Conservation (phyloP, 2,329 filamentous ascomycete species). For the Trichoderma brevicompactum region DNA sequence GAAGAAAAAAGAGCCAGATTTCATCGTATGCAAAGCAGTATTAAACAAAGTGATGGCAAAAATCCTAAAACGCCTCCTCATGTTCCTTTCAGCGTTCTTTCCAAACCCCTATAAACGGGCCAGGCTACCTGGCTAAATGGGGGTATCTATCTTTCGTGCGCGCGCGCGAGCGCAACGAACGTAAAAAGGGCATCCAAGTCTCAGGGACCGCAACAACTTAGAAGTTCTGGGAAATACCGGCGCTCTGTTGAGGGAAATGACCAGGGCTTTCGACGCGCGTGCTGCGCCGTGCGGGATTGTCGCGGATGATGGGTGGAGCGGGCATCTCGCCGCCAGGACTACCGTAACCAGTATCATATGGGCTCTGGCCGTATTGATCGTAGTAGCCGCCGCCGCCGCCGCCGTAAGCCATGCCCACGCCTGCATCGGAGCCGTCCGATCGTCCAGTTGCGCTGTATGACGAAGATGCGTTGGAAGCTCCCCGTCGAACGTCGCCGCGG, state of each 20-base stretch:
- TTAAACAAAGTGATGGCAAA: constrained; percentile 26
- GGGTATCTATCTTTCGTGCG: constrained; percentile 22
- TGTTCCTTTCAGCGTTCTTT: constrained; percentile 16
- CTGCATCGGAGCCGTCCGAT: constrained; percentile 67
- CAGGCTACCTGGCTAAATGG: constrained; percentile 1
- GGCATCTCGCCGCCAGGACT: constrained; percentile 47
- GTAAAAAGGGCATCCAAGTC: not conserved
- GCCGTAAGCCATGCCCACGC: constrained; percentile 53
- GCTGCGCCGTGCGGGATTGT: constrained; percentile 89
- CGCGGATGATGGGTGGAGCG: constrained; percentile 81
- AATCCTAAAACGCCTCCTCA: constrained; percentile 24
- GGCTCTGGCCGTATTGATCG: constrained; percentile 62
- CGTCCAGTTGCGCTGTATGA: constrained; percentile 83
- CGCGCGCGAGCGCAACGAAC: constrained; percentile 12
- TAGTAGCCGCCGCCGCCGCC: constrained; percentile 56
- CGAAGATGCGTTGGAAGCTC: constrained; percentile 93
- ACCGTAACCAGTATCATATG: constrained; percentile 53
- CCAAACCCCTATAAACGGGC: constrained; percentile 5
- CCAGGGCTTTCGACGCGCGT: constrained; percentile 91
- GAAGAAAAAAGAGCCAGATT: constrained; percentile 15
- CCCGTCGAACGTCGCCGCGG: constrained; percentile 77
- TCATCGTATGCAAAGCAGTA: constrained; percentile 27
- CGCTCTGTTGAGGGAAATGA: constrained; percentile 88
- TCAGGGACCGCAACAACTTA: constrained; percentile 48
- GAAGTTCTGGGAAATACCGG: constrained; percentile 97